Conservation (phyloP, 225 moss, liverwort and hornwort genomes). For the Marchantia polymorpha region DNA sequence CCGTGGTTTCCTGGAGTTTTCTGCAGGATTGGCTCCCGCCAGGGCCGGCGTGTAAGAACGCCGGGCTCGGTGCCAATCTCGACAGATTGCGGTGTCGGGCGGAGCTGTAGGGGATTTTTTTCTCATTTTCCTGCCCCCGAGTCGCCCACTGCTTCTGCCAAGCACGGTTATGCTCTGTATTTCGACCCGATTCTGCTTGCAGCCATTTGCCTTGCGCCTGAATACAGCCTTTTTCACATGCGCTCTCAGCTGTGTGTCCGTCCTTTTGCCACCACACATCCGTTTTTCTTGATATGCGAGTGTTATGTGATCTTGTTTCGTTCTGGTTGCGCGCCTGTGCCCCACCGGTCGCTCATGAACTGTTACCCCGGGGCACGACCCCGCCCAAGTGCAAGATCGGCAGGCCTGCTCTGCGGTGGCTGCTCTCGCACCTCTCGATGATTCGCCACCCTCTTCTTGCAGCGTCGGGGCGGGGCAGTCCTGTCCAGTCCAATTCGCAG, state of each 20-base stretch:
- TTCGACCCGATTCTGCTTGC: neutral
- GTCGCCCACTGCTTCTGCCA: neutral
- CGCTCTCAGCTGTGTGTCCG: neutral
- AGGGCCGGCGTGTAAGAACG: neutral
- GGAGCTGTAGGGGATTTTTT: too few relatives aligned
- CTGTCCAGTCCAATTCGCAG: neutral
- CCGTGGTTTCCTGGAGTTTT: neutral
- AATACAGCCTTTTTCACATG: neutral
- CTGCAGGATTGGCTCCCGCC: neutral
- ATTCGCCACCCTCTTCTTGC: neutral
- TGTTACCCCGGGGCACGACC: neutral
- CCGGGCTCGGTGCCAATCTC: too few relatives aligned
- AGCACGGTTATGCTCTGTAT: neutral
- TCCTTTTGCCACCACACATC: neutral
- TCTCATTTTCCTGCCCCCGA: neutral
- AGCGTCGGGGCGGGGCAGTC: neutral
- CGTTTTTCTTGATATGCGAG: conserved; percentile 9
- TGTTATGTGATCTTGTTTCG: neutral
- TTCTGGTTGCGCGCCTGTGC: neutral
- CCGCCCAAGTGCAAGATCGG: neutral
- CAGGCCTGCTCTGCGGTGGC: neutral
- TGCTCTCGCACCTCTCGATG: neutral
- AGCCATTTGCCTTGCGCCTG: neutral
- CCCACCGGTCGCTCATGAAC: neutral
- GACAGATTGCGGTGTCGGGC: neutral